These are phyloP conservation scores for Astragalus glycyphyllos DNA, from an alignment of 306 rosid genomes.

Conservation along the genomic window DNA sequence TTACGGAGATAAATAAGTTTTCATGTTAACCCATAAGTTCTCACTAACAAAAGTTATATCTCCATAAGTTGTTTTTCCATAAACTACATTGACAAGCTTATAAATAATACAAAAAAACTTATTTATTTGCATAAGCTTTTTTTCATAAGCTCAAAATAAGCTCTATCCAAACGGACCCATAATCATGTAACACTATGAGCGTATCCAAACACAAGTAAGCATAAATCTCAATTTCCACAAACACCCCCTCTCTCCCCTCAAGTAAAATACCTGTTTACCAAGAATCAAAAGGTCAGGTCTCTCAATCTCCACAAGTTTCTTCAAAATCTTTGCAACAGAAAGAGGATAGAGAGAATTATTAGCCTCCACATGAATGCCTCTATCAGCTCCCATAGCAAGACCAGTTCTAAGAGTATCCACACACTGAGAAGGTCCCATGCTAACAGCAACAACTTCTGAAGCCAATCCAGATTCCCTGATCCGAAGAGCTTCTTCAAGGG, in stretches of 20 bases:
- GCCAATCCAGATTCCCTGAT: slow-evolving; percentile 80
- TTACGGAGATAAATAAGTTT: too few species aligned
- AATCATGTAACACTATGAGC: not conserved
- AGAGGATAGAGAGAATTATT: slow-evolving; percentile 62
- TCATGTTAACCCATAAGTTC: too few species aligned
- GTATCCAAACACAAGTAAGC: not conserved
- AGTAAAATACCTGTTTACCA: slow-evolving; percentile 73
- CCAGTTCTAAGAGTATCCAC: slow-evolving; percentile 85
- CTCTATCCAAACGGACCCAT: too few species aligned
- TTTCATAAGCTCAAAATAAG: too few species aligned
- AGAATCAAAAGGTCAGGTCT: slow-evolving; percentile 82
- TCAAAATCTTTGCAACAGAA: slow-evolving; percentile 77
- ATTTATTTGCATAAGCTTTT: too few species aligned
- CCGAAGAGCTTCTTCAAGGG: slow-evolving; percentile 89
- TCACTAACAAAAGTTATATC: too few species aligned
- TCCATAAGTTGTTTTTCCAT: too few species aligned
- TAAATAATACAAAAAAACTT: too few species aligned
- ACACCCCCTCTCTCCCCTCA: not conserved
- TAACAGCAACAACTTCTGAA: slow-evolving; percentile 88
- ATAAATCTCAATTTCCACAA: slow-evolving; percentile 22
- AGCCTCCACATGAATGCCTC: slow-evolving; percentile 84
- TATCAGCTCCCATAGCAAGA: slow-evolving; percentile 92
- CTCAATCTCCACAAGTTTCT: slow-evolving; percentile 76
- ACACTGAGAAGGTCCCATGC: slow-evolving; percentile 78
- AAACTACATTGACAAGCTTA: too few species aligned